Percentiles rank a stretch among this genome's conserved stretches.
Evolutionary conservation across 805 yeast species (phyloP).

Genomic region (Wickerhamomyces chaumierensis): DNA sequence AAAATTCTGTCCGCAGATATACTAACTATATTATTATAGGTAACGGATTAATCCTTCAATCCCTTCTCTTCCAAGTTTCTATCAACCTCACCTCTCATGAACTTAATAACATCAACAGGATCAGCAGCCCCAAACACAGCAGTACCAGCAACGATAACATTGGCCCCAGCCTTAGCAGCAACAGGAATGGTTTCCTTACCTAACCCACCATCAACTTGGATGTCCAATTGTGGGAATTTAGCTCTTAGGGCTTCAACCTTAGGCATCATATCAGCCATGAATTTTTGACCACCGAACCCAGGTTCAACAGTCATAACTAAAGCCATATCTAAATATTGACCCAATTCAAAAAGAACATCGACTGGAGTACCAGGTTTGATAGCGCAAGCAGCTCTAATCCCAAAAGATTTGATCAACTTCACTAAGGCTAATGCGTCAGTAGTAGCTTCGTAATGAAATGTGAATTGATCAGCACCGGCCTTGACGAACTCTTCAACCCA

Average conservation of each 20-base stretch:
- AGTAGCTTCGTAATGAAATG: conserved; percentile 93
- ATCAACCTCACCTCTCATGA: conserved; percentile 53
- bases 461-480: conserved; percentile 92
- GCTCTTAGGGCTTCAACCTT: conserved; percentile 72
- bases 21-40: no score
- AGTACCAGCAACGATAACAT: conserved; percentile 96
- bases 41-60: no score
- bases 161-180: conserved; percentile 97
- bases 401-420: conserved; percentile 60
- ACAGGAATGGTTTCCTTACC: conserved; percentile 73
- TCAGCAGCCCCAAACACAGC: conserved; percentile 78
- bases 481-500: conserved; percentile 91
- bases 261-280: conserved; percentile 94
- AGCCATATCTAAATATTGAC: conserved; percentile 82
- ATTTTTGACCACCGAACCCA: conserved; percentile 97
- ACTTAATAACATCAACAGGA: conserved; percentile 64
- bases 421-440: conserved; percentile 65
- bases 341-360: conserved; percentile 67
- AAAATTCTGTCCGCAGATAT: no score
- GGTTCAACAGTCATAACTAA: conserved; percentile 98
- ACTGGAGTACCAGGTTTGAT: conserved; percentile 89
- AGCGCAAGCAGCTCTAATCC: conserved; percentile 93
- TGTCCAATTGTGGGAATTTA: conserved; percentile 67
- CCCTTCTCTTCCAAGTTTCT: conserved; percentile 32
- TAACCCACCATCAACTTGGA: conserved; percentile 95